phyloP scores from a whole-genome alignment of 1,284 basidiomycete species.

The Vanrija sp. region DNA sequence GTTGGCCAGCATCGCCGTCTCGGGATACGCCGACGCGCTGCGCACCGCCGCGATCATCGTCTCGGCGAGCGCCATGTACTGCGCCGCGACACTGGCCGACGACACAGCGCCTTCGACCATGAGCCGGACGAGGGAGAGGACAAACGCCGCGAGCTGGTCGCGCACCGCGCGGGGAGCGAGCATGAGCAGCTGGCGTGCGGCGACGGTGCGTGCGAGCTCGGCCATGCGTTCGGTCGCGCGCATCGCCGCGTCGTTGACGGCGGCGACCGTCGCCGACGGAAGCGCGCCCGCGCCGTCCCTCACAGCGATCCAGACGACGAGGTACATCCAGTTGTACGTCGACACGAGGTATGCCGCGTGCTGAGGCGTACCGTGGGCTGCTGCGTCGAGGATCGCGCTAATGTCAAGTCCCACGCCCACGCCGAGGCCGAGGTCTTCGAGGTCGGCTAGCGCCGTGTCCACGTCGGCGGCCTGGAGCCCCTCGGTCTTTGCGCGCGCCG shows the following conservation, averaged over 20 bases:
- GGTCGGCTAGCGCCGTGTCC: not conserved
- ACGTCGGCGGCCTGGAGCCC: not conserved
- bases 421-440: not conserved
- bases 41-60: not conserved
- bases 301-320: conserved; percentile 1
- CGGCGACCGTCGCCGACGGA: not conserved
- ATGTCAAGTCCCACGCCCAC: too few relatives aligned
- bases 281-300: not conserved
- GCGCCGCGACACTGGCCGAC: not conserved
- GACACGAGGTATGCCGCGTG: not conserved
- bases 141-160: not conserved
- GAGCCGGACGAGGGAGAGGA: not conserved
- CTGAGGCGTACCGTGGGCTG: too few relatives aligned
- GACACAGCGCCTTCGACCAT: not conserved
- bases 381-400: too few relatives aligned
- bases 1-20: not conserved
- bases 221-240: not conserved
- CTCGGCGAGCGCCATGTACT: not conserved
- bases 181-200: not conserved
- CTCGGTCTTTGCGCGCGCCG: not conserved
- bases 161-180: not conserved
- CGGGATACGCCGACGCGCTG: not conserved
- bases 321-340: conserved; percentile 1
- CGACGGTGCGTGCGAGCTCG: not conserved
- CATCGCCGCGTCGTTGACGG: not conserved